Evolutionary conservation across 1,139 yeast genomes (phyloP).

Genomic region (Yamadazyma atlantica): DNA sequence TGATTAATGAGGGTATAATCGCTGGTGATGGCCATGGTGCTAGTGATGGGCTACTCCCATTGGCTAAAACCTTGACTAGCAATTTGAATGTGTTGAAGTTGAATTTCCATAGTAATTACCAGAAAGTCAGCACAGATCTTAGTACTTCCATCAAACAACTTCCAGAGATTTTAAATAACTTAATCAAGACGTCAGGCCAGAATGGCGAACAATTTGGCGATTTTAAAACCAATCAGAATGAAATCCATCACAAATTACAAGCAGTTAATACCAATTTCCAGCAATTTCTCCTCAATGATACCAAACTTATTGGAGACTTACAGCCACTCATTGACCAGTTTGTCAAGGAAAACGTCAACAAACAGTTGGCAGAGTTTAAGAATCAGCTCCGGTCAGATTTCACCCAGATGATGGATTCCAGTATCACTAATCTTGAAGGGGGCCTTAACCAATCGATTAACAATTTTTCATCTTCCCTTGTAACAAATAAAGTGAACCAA

Average conservation of each 20-base stretch:
- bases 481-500: constrained; percentile 4
- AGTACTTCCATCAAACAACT: constrained; percentile 11
- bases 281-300: constrained; percentile 16
- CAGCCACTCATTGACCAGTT: background rate
- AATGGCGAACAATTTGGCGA: constrained; percentile 13
- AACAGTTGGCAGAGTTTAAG: constrained; percentile 8
- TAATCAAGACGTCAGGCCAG: constrained; percentile 12
- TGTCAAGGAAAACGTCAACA: background rate
- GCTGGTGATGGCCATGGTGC: constrained; percentile 2
- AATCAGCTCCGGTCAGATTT: constrained; percentile 5
- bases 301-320: constrained; percentile 6
- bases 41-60: background rate
- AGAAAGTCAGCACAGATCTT: constrained; percentile 9
- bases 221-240: constrained; percentile 13
- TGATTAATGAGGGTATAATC: constrained; percentile 4
- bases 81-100: constrained; percentile 11
- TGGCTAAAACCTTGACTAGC: constrained; percentile 7
- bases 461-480: constrained; percentile 6
- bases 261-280: constrained; percentile 17
- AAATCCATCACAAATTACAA: constrained; percentile 13
- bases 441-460: constrained; percentile 4
- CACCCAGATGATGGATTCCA: constrained; percentile 4
- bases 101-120: constrained; percentile 11
- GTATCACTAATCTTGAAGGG: constrained; percentile 6
- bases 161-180: constrained; percentile 12